Conservation (phyloP, 192 early-diverging fungal species). For the Kappamyces sp. region DNA sequence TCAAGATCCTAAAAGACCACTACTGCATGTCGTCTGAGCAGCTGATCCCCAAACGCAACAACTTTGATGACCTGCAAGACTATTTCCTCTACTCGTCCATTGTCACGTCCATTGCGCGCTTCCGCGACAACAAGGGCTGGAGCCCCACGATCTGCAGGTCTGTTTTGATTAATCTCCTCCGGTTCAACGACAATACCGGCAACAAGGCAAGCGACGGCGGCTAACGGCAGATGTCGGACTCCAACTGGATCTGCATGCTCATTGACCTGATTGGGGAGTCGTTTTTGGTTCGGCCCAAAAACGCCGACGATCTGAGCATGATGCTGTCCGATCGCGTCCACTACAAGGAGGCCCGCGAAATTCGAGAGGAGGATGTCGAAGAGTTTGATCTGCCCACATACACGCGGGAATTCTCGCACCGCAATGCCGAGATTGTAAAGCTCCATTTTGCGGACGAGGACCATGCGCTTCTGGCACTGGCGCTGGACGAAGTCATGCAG, state of each 20-base stretch:
- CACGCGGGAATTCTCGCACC: background rate
- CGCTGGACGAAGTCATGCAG: constrained; percentile 69
- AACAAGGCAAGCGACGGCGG: constrained; percentile 50
- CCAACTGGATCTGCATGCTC: constrained; percentile 69
- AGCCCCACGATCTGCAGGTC: constrained; percentile 56
- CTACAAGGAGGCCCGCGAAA: constrained; percentile 2
- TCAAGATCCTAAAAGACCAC: constrained; percentile 65
- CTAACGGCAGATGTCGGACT: constrained; percentile 62
- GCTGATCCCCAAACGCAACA: constrained; percentile 61
- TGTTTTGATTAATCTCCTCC: constrained; percentile 70
- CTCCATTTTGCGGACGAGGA: constrained; percentile 24
- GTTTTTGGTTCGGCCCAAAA: constrained; percentile 38
- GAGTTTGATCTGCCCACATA: constrained; percentile 22
- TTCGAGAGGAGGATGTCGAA: constrained; percentile 30
- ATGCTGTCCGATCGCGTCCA: background rate
- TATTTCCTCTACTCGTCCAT: constrained; percentile 66
- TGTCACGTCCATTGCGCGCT: constrained; percentile 59
- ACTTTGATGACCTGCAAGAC: constrained; percentile 79
- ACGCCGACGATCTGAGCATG: constrained; percentile 1
- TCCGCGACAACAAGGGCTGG: constrained; percentile 57
- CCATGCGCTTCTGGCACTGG: constrained; percentile 42
- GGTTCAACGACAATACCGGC: constrained; percentile 89
- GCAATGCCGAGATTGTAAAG: constrained; percentile 12
- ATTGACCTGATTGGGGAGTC: constrained; percentile 66
- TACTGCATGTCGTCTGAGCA: constrained; percentile 55